Conservation (phyloP, 495 filamentous ascomycete species). For the Cenococcum geophilum region DNA sequence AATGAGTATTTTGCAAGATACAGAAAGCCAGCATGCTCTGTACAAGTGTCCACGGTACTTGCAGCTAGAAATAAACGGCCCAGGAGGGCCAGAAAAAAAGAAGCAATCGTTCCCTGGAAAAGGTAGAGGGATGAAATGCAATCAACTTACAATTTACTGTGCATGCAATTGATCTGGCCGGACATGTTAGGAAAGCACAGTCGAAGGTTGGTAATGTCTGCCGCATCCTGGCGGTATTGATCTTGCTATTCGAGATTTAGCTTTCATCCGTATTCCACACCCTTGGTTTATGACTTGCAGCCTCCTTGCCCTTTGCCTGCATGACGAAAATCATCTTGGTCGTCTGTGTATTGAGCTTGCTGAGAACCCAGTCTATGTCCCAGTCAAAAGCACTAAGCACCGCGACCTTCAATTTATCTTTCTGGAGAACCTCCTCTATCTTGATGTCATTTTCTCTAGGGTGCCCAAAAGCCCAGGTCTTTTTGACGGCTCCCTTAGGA, state of each 20-base stretch:
- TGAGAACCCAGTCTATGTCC: conserved; percentile 68
- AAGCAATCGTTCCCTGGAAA: no score
- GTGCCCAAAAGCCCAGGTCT: conserved; percentile 63
- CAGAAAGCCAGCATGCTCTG: no score
- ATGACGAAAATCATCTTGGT: conserved; percentile 63
- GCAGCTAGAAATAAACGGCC: no score
- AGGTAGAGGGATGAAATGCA: no score
- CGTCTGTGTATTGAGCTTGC: conserved; percentile 49
- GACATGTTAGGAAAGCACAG: conserved; percentile 78
- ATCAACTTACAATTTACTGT: conserved; percentile 60
- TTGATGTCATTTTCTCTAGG: conserved; percentile 67
- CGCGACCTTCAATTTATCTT: conserved; percentile 61
- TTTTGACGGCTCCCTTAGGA: conserved; percentile 69
- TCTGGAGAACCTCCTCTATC: conserved; percentile 83
- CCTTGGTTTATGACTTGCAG: background rate
- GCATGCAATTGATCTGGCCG: conserved; percentile 64
- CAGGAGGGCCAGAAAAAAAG: no score
- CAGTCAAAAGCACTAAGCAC: conserved; percentile 83
- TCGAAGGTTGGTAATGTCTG: conserved; percentile 50
- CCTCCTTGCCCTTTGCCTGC: conserved; percentile 50
- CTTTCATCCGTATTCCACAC: no score
- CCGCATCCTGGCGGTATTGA: conserved; percentile 41
- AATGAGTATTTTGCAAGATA: no score
- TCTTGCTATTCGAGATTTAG: conserved; percentile 10
- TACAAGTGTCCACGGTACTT: no score